These are phyloP conservation scores for Trichoderma orchidacearum DNA, from an alignment of 495 filamentous ascomycete species.

Conservation along the genomic window DNA sequence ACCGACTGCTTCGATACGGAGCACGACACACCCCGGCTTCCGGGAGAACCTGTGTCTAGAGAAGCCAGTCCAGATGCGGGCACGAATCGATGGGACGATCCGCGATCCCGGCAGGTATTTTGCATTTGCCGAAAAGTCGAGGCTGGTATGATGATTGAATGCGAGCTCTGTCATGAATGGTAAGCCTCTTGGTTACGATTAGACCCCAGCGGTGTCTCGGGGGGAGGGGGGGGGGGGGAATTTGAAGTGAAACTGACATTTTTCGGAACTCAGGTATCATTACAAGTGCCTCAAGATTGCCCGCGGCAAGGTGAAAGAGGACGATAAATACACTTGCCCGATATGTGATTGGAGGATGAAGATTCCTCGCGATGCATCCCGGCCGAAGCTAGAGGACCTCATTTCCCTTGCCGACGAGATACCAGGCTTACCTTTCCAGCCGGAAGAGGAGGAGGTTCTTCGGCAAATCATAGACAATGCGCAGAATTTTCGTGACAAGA, in stretches of 20 bases:
- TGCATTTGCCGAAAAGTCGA: conserved; percentile 91
- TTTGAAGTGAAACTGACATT: too few species aligned
- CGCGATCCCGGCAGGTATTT: conserved; percentile 64
- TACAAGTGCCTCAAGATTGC: conserved; percentile 98
- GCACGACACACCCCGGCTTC: conserved; percentile 71
- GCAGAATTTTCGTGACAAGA: conserved; percentile 68
- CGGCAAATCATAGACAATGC: conserved; percentile 76
- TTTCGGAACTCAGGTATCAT: conserved; percentile 61
- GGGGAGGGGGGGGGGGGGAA: background rate
- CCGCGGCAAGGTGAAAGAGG: conserved; percentile 91
- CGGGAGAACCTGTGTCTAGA: conserved; percentile 82
- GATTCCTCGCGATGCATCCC: conserved; percentile 94
- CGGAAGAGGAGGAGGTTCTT: conserved; percentile 82
- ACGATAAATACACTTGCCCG: conserved; percentile 95
- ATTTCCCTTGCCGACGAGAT: conserved; percentile 82
- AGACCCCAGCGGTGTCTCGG: too few species aligned
- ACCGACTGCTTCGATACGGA: conserved; percentile 79
- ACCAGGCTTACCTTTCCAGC: conserved; percentile 74
- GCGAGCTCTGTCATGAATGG: conserved; percentile 96
- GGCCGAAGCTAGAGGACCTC: conserved; percentile 90
- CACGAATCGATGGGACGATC: conserved; percentile 33
- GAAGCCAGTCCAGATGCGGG: conserved; percentile 65
- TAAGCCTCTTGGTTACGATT: conserved; percentile 36
- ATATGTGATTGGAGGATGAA: conserved; percentile 97
- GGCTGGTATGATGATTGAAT: conserved; percentile 99